Percentiles rank a stretch among this genome's conserved stretches.
phyloP scores from a whole-genome alignment of 768 basidiomycete species.

The Collybia sordida region DNA sequence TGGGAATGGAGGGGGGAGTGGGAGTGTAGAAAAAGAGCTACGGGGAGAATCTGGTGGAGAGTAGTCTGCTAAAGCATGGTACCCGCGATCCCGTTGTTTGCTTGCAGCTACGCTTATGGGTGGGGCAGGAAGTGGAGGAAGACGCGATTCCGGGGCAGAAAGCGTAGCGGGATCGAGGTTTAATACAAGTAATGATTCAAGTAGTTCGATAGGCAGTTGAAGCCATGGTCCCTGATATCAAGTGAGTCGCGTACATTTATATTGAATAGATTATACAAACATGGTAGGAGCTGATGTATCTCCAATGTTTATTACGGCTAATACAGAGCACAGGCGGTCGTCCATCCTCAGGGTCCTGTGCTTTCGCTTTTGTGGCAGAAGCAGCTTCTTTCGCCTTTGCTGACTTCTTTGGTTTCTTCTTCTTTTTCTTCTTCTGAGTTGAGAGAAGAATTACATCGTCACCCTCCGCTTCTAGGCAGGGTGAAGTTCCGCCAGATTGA shows the following conservation, averaged over 20 bases:
- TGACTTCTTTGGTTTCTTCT: constrained; percentile 61
- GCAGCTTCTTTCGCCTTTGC: constrained; percentile 42
- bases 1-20: constrained; percentile 48
- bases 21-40: constrained; percentile 31
- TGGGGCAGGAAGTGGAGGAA: constrained; percentile 30
- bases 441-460: constrained; percentile 17
- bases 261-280: constrained; percentile 42
- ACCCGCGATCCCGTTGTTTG: constrained; percentile 47
- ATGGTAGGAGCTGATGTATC: constrained; percentile 89
- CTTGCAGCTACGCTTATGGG: constrained; percentile 20
- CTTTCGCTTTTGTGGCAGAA: constrained; percentile 24
- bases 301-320: constrained; percentile 93
- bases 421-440: constrained; percentile 69
- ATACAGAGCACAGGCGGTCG: constrained; percentile 77
- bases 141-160: constrained; percentile 42
- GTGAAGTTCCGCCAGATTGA: constrained; percentile 29
- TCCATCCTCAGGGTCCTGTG: constrained; percentile 35
- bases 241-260: constrained; percentile 14
- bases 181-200: constrained; percentile 77
- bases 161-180: constrained; percentile 76
- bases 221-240: constrained; percentile 82
- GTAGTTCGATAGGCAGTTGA: constrained; percentile 81
- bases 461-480: constrained; percentile 22
- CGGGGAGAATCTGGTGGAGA: constrained; percentile 48
- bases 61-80: constrained; percentile 38